Conservation (phyloP, 495 filamentous ascomycete genomes). For the Penicillium flavigenum region DNA sequence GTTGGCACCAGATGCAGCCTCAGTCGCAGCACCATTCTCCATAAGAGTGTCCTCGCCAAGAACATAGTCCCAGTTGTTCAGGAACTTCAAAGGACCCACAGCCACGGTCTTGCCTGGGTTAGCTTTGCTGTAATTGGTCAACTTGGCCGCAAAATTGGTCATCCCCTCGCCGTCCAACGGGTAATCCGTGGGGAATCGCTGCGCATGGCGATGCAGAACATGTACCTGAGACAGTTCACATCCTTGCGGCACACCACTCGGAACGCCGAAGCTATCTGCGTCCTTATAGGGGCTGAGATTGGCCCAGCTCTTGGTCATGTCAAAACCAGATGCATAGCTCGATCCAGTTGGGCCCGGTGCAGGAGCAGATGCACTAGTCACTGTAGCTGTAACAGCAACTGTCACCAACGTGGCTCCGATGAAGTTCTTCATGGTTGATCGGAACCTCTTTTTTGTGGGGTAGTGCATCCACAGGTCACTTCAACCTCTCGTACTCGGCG, state of each 20-base stretch:
- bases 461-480: background rate
- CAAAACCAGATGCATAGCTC: constrained; percentile 34
- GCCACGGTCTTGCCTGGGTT: constrained; percentile 34
- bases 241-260: constrained; percentile 49
- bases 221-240: constrained; percentile 55
- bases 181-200: constrained; percentile 46
- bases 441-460: constrained; percentile 1
- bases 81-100: constrained; percentile 48
- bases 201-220: constrained; percentile 51
- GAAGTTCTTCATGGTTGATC: constrained; percentile 17
- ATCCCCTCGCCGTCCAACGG: constrained; percentile 48
- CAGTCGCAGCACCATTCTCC: constrained; percentile 48
- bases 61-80: constrained; percentile 50
- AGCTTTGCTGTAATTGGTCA: constrained; percentile 44
- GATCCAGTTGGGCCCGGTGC: constrained; percentile 29
- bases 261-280: constrained; percentile 39
- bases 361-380: constrained; percentile 14
- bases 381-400: constrained; percentile 12
- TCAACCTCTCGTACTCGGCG: background rate
- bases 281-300: constrained; percentile 52
- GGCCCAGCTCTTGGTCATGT: constrained; percentile 42
- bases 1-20: constrained; percentile 48
- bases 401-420: constrained; percentile 7
- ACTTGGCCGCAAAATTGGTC: constrained; percentile 44
- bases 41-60: constrained; percentile 45